Base-by-base conservation (phyloP, 2,329 filamentous ascomycete species). In the Knoxdaviesia proteae region DNA sequence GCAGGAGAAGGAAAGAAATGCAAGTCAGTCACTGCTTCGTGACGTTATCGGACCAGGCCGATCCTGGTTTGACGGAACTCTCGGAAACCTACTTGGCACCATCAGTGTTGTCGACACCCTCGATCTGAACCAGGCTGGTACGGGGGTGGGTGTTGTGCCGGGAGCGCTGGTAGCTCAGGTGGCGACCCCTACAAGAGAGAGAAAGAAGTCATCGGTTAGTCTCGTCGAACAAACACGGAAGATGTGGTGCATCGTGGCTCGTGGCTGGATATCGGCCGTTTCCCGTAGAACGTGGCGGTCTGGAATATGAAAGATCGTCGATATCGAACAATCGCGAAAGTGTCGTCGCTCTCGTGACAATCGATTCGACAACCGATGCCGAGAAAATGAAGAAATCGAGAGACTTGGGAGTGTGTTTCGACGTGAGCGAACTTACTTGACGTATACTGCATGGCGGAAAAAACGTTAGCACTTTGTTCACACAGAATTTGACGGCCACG, bases 101-200 rank as follows among this genome's bases (percentile, higher is more conserved):
- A 58, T 83, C 72, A 59, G 81, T 77, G 73, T 83, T 76, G 59
- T 93, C 86, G 58, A 96, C 90, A 65, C 88, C 88, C 76, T 98
- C 88, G 60, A 98, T 93, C 79, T 94, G 90, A 71, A 98, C 81
- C 68, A 96, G 74, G 63, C 83, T 83, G 58, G 83, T 92, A 69
- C 80, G 79, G 57, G 88, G 80, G 74, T 82, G 86, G 62, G 79
- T 86, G 69, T 74, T 80, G 69, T 84, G 82, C 74, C 92, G 88
- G 64, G 80, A 81, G 68, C 88, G 83, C 76, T 93, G 80, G 76
- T 94, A 94, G 71, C 81, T 88, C 70, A 96, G 72, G 79, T 96
- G 88, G 69, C 86, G 87, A 74, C 86, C 88, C 84, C 84, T 20
- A 20, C 20, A 20, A 20, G 20, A 20, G 2, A 20, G 20, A 20